Evolutionary conservation across 2,329 filamentous ascomycete genomes (phyloP).

Genomic region (Sclerotinia spermophila): DNA sequence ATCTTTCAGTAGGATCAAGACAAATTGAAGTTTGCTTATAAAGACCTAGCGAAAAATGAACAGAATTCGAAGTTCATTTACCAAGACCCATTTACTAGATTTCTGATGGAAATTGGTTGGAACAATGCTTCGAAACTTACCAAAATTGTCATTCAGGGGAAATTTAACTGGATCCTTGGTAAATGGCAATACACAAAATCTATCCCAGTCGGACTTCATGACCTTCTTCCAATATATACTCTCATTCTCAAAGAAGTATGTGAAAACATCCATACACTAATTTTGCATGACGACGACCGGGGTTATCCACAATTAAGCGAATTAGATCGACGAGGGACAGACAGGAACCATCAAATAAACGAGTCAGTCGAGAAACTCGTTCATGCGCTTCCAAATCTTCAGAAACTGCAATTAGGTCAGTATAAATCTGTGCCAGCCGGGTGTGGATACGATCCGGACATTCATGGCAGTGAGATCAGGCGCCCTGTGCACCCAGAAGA

Average conservation of each 20-base stretch:
- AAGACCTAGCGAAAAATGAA: not conserved
- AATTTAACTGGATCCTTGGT: not conserved
- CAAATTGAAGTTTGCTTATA: not conserved
- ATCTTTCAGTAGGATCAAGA: not conserved
- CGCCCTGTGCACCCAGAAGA: not conserved
- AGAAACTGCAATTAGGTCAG: not conserved
- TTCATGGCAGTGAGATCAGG: not conserved
- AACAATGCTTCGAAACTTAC: not conserved
- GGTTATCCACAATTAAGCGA: not conserved
- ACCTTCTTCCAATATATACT: not conserved
- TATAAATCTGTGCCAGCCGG: not conserved
- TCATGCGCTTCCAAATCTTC: not conserved
- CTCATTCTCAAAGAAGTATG: not conserved
- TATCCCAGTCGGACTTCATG: not conserved
- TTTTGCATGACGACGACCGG: not conserved
- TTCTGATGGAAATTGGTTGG: not conserved
- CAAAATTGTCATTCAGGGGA: not conserved
- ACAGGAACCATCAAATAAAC: not conserved
- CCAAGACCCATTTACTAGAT: not conserved
- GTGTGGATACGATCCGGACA: not conserved
- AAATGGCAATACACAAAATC: not conserved
- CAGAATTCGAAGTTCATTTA: not conserved
- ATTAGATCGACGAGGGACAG: not conserved
- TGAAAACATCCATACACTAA: not conserved
- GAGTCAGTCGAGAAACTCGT: not conserved